phyloP scores from a whole-genome alignment of 345 rosid genomes.

The Draba incana region DNA sequence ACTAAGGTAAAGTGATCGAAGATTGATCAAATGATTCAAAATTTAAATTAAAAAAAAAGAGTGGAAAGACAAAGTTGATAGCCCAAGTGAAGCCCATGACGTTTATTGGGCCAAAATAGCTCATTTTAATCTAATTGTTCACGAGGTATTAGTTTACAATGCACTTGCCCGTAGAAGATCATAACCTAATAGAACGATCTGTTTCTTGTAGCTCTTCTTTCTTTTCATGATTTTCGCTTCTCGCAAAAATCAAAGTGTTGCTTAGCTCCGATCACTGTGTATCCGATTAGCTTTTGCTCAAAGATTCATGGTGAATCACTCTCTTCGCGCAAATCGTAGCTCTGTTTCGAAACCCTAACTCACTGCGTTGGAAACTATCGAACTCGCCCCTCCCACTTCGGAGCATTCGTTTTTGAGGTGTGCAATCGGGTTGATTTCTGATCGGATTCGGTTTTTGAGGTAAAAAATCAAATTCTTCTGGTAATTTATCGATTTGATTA shows the following conservation, averaged over 20 bases:
- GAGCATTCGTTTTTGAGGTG: conserved; percentile 32
- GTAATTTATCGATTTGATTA: background rate
- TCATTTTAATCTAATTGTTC: background rate
- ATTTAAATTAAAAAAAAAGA: too few relatives aligned
- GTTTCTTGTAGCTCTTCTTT: conserved; percentile 20
- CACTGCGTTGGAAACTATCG: conserved; percentile 27
- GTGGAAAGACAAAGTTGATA: background rate
- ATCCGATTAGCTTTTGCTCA: conserved; percentile 10
- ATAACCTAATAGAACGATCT: conserved; percentile 19
- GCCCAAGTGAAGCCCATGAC: conserved; percentile 15
- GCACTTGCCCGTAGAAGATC: conserved; percentile 16
- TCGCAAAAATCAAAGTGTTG: conserved; percentile 21
- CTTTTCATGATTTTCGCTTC: conserved; percentile 27
- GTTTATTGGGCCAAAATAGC: conserved; percentile 24
- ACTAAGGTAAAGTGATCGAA: conserved; percentile 17
- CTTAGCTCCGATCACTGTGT: conserved; percentile 38
- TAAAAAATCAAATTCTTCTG: conserved; percentile 17
- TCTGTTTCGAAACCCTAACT: conserved; percentile 16
- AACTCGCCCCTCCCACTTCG: conserved; percentile 10
- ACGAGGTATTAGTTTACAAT: background rate
- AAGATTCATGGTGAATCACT: conserved; percentile 32
- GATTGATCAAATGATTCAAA: background rate
- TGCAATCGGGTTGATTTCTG: conserved; percentile 35
- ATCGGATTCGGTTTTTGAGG: conserved; percentile 29
- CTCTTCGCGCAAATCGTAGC: conserved; percentile 3